Base-by-base conservation (phyloP, 75 land plant species). In the Cupressus sempervirens region DNA sequence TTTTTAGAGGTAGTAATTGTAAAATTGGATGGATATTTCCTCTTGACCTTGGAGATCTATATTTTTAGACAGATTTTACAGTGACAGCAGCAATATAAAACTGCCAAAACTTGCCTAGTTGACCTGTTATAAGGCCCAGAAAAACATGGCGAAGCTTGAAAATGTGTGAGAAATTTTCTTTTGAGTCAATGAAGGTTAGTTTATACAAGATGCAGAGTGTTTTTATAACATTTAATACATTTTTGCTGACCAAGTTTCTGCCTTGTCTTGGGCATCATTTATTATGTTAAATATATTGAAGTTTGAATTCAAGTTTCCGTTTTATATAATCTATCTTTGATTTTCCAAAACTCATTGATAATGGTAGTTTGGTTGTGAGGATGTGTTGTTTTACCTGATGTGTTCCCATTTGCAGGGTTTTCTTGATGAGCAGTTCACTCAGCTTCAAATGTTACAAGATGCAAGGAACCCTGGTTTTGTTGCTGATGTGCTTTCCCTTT, bases 361-460 rank as follows among this genome's bases (percentile, higher is more conserved):
- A 70, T 29, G 73, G 3, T 70, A 30, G 73, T 9, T n/a, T 7
- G 30, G 30, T 70, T 8, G 34, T 12, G 13, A 72, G 3, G 13
- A 72, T 32, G 11, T 32, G 35, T 72, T 2, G 15, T 29, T 32
- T 72, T 1, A 72, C 30, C 14, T 72, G 74, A 32, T 72, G 13
- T 32, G 32, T 32, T 72, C 36, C 36, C 3, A 45, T 26, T 54
- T 81, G 84, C 62, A 90, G 91, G 89, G 89, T 18, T 80, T 84
- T 54, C 75, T 90, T 45, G 91, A 90, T 72, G 89, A 90, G 26
- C 91, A 90, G 38, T 90, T 87, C 83, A 77, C 53, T 14, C 89
- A 90, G 79, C 83, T 90, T 40, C 91, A 90, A 45, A 82, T 82
- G 89, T 74, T 90, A 23, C 91, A 90, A 48, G 91, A 90, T 74